A percentile compares a stretch with the other conserved stretches of the same genome.
These are phyloP conservation scores for Candida silvicultrix DNA, from an alignment of 805 yeast genomes.

Conservation along the genomic window DNA sequence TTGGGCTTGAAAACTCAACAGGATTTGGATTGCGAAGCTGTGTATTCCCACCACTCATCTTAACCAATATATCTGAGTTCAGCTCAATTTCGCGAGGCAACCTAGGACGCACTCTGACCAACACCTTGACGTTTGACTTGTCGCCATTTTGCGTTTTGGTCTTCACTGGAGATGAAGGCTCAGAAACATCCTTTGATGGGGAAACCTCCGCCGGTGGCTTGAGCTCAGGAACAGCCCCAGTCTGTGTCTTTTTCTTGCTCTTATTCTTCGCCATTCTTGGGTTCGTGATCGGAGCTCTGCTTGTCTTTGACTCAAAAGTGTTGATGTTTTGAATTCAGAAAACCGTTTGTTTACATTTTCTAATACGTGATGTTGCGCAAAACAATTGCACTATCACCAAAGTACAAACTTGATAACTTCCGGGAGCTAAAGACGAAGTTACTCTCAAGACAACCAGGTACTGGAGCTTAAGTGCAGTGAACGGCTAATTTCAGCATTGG, in stretches of 20 bases:
- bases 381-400: too few relatives aligned
- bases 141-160: neutral
- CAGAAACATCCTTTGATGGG: neutral
- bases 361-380: too few relatives aligned
- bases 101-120: conserved; percentile 49
- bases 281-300: too few relatives aligned
- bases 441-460: too few relatives aligned
- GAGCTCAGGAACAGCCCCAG: neutral
- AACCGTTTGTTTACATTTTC: neutral
- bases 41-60: conserved; percentile 12
- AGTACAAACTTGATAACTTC: too few relatives aligned
- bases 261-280: neutral
- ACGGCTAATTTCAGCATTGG: too few relatives aligned
- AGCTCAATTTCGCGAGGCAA: conserved; percentile 13
- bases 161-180: neutral
- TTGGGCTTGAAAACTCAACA: conserved; percentile 6
- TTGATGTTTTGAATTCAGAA: neutral
- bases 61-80: conserved; percentile 11
- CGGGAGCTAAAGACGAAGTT: too few relatives aligned
- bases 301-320: neutral
- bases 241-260: neutral
- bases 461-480: too few relatives aligned
- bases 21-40: conserved; percentile 6
- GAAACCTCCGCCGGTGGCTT: neutral
- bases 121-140: conserved; percentile 34